Base-by-base conservation (phyloP, 2,329 filamentous ascomycete genomes). In the Dactylellina haptotyla region DNA sequence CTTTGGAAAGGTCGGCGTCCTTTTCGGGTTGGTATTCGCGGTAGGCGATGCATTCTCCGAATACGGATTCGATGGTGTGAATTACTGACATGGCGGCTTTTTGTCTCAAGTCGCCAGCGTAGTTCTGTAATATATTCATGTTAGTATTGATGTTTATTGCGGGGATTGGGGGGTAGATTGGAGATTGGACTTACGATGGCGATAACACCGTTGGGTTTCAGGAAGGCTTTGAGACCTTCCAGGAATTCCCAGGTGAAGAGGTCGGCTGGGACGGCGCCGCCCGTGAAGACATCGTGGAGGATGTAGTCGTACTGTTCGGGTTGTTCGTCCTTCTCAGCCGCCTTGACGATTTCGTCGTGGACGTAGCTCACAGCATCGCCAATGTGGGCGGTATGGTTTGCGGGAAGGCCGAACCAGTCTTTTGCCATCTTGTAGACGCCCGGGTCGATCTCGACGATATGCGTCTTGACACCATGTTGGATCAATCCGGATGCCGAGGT, bases 211-310 rank as follows among this genome's bases (percentile, higher is more conserved):
- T 91, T 86, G 0, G 89, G 87, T 75, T 88, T 90, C 48, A 99
- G 84, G 4, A 98, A 85, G 3, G 85, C 80, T 76, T 87, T 83
- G 1, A 99, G 84, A 3, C 89, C 87, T 58, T 86, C 81, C 45
- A 99, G 82, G 78, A 99, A 98, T 77, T 95, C 90, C 3, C 88
- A 81, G 0, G 93, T 98, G 81, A 99, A 99, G 5, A 99, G 87
- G 5, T 89, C 84, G 1, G 93, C 87, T 0, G 95, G 95, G 80
- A 98, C 95, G 0, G 93, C 93, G 58, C 95, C 95, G 23, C 95
- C 95, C 0, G 95, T 99, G 80, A 99, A 99, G 23, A 99, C 95
- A 77, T 99, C 95, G 80, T 99, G 95, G 61, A 99, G 86, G 79
- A 99, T 95, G 83, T 97, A 98, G 82, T 97, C 90, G 80, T 90